Conservation (phyloP, 192 early-diverging fungal genomes). For the Radiomyces spectabilis region DNA sequence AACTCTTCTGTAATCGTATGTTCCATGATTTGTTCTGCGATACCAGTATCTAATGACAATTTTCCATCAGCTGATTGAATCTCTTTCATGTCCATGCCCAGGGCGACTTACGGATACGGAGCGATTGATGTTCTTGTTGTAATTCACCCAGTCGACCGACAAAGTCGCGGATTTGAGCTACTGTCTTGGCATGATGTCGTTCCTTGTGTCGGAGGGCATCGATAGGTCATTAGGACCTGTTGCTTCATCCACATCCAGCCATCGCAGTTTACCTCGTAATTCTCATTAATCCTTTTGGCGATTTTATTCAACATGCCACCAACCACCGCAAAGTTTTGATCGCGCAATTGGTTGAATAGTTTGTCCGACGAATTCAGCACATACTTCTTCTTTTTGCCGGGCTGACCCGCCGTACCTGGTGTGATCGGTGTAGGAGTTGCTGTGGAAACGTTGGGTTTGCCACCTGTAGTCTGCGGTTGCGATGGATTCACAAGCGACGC, state of each 20-base stretch:
- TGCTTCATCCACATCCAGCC: too few relatives aligned
- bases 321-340: constrained; percentile 89
- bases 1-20: constrained; percentile 79
- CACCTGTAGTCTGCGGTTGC: constrained; percentile 2
- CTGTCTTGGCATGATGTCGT: constrained; percentile 85
- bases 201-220: constrained; percentile 30
- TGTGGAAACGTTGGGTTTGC: background rate
- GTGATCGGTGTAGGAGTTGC: constrained; percentile 7
- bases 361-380: constrained; percentile 74
- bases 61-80: too few relatives aligned
- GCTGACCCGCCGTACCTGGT: constrained; percentile 14
- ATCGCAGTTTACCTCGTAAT: constrained; percentile 66
- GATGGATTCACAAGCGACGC: constrained; percentile 44
- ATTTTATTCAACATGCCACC: constrained; percentile 75
- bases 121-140: constrained; percentile 80
- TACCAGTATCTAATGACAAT: constrained; percentile 53
- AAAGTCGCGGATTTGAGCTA: constrained; percentile 90
- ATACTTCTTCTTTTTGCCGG: constrained; percentile 64
- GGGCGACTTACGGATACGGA: constrained; percentile 59
- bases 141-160: constrained; percentile 76
- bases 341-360: constrained; percentile 74
- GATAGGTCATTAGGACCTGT: background rate
- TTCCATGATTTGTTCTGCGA: constrained; percentile 77
- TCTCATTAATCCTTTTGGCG: constrained; percentile 76
- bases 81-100: too few relatives aligned